phyloP scores from a whole-genome alignment of 805 yeast species.

The Cyberlindnera lachancei region DNA sequence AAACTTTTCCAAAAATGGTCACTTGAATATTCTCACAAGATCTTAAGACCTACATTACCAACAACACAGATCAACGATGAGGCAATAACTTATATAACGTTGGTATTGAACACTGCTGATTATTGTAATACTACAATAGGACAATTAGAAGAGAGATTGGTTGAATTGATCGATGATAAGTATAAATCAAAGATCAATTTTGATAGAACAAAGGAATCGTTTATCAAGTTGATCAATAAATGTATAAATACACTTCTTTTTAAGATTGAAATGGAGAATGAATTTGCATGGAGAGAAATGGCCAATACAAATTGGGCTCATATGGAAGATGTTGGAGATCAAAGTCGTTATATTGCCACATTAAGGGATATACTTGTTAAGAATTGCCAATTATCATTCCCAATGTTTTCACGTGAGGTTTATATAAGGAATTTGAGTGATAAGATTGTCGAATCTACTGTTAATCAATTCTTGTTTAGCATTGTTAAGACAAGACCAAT shows the following conservation, averaged over 20 bases:
- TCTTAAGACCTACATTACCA: constrained; percentile 40
- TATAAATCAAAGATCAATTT: constrained; percentile 40
- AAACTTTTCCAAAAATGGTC: constrained; percentile 61
- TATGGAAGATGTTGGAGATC: constrained; percentile 57
- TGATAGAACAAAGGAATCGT: constrained; percentile 47
- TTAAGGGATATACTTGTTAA: constrained; percentile 40
- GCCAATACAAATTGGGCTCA: constrained; percentile 67
- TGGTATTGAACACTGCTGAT: constrained; percentile 82
- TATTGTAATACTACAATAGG: constrained; percentile 72
- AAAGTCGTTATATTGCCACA: constrained; percentile 62
- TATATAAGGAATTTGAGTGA: constrained; percentile 72
- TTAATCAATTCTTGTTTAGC: constrained; percentile 47
- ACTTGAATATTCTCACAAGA: constrained; percentile 44
- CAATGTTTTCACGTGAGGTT: constrained; percentile 57
- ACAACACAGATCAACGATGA: constrained; percentile 37
- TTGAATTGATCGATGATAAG: constrained; percentile 34
- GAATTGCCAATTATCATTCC: constrained; percentile 41
- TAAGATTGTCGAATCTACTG: constrained; percentile 58
- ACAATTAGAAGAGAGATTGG: constrained; percentile 63
- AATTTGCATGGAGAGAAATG: constrained; percentile 79
- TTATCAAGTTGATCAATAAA: constrained; percentile 48
- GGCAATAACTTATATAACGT: constrained; percentile 57
- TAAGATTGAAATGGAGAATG: constrained; percentile 54
- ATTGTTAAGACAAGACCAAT: constrained; percentile 60
- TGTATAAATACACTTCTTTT: constrained; percentile 48